Evolutionary conservation across 331 rosid species (phyloP).

Genomic region (Malus hybrid): DNA sequence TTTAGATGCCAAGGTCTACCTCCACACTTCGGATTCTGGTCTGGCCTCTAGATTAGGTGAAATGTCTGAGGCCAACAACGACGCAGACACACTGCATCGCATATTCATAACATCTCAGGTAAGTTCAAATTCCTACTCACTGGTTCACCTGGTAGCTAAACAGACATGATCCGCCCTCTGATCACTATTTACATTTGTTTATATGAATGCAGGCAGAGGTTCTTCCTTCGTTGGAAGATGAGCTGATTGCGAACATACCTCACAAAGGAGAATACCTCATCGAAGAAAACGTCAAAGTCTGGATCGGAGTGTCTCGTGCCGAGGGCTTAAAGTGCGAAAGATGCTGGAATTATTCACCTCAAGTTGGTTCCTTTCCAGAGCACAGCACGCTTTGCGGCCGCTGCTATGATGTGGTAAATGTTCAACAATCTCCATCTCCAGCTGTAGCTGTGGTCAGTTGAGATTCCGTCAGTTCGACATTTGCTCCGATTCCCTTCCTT

Average conservation of each 20-base stretch:
- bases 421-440: slow-evolving; percentile 25
- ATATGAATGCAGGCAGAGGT: slow-evolving; percentile 64
- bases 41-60: slow-evolving; percentile 58
- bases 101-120: slow-evolving; percentile 94
- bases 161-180: too few species aligned
- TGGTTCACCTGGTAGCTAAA: too few species aligned
- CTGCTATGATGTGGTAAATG: slow-evolving; percentile 50
- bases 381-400: slow-evolving; percentile 88
- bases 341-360: slow-evolving; percentile 84
- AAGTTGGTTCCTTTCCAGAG: slow-evolving; percentile 63
- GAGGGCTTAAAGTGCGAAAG: slow-evolving; percentile 88
- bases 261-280: slow-evolving; percentile 64
- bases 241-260: slow-evolving; percentile 35
- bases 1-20: slow-evolving; percentile 86
- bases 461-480: neutral
- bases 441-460: slow-evolving; percentile 51
- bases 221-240: slow-evolving; percentile 48
- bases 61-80: slow-evolving; percentile 48
- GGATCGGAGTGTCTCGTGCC: slow-evolving; percentile 88
- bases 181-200: neutral
- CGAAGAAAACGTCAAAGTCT: slow-evolving; percentile 51
- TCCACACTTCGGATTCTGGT: slow-evolving; percentile 42
- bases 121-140: neutral
- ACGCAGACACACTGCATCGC: slow-evolving; percentile 63
- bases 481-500: too few species aligned